These are phyloP conservation scores for Paramecium bursaria DNA, from an alignment of 73 alveolate genomes.

Conservation along the genomic window DNA sequence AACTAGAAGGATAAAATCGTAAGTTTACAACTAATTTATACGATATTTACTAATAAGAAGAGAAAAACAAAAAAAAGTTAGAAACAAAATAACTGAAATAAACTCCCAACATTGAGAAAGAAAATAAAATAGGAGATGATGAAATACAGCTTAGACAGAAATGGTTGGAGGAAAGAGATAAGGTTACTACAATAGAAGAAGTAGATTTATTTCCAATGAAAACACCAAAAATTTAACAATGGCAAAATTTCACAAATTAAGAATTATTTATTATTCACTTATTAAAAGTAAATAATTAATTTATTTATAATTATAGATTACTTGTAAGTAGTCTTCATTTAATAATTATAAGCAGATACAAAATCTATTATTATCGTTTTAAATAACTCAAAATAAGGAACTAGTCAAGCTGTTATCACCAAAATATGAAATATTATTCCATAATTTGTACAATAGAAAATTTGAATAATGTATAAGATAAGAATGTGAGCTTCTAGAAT, in stretches of 20 bases:
- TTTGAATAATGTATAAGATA: slow-evolving; percentile 11
- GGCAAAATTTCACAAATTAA: slow-evolving; percentile 6
- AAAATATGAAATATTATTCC: slow-evolving; percentile 35
- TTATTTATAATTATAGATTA: slow-evolving; percentile 1
- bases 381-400: slow-evolving; percentile 44
- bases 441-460: slow-evolving; percentile 6
- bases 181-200: not conserved
- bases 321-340: not conserved
- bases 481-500: slow-evolving; percentile 43
- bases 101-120: slow-evolving; percentile 1
- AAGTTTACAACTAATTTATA: slow-evolving; percentile 17
- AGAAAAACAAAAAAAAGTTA: slow-evolving; percentile 27
- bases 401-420: slow-evolving; percentile 30
- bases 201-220: not conserved
- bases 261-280: slow-evolving; percentile 35
- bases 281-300: not conserved
- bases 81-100: not conserved
- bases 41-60: slow-evolving; percentile 30
- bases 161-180: slow-evolving; percentile 1
- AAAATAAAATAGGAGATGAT: not conserved
- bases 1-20: not conserved
- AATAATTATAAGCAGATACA: slow-evolving; percentile 7
- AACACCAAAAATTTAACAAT: slow-evolving; percentile 30
- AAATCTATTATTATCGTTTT: not conserved
- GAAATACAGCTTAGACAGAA: slow-evolving; percentile 15